Conservation (phyloP, 1,284 basidiomycete genomes). For the Paramarasmius palmivorus region DNA sequence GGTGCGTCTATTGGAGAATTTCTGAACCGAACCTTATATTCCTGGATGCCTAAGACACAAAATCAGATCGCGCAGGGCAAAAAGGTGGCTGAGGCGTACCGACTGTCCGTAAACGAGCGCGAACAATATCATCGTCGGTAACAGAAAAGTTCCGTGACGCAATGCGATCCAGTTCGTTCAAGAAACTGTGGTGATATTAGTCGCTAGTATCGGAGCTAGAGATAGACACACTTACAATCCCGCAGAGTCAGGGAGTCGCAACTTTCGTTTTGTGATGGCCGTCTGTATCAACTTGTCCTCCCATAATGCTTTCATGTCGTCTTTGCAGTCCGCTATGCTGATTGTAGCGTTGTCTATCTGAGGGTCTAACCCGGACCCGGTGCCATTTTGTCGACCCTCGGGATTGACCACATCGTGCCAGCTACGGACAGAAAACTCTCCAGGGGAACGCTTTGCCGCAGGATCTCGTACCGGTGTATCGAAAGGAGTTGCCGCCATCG, state of each 20-base stretch:
- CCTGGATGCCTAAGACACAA: slow-evolving; percentile 36
- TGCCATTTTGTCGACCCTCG: slow-evolving; percentile 14
- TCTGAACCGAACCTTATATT: slow-evolving; percentile 53
- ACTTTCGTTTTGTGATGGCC: slow-evolving; percentile 44
- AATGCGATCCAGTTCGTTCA: slow-evolving; percentile 61
- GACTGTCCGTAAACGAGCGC: slow-evolving; percentile 59
- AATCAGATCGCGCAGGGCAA: background rate
- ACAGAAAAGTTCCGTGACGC: slow-evolving; percentile 51
- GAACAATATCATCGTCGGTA: slow-evolving; percentile 63
- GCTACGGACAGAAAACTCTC: slow-evolving; percentile 40
- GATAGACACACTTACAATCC: slow-evolving; percentile 47
- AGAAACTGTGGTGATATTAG: slow-evolving; percentile 39
- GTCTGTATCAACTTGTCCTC: slow-evolving; percentile 49
- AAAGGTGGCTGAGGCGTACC: slow-evolving; percentile 33
- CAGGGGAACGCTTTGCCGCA: slow-evolving; percentile 22
- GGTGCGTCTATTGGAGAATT: slow-evolving; percentile 37
- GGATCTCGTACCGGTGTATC: slow-evolving; percentile 31
- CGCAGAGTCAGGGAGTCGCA: slow-evolving; percentile 55
- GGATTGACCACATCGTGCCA: slow-evolving; percentile 41
- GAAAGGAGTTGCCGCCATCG: slow-evolving; percentile 44
- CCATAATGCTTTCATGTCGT: slow-evolving; percentile 63
- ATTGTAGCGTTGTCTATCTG: slow-evolving; percentile 38
- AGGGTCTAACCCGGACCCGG: slow-evolving; percentile 17
- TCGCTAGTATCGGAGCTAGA: slow-evolving; percentile 7
- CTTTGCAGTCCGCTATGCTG: slow-evolving; percentile 49